Percentiles rank a stretch among this genome's conserved stretches.
Evolutionary conservation across 176 grass and related monocot genomes (phyloP).

Genomic region (Poa annua): DNA sequence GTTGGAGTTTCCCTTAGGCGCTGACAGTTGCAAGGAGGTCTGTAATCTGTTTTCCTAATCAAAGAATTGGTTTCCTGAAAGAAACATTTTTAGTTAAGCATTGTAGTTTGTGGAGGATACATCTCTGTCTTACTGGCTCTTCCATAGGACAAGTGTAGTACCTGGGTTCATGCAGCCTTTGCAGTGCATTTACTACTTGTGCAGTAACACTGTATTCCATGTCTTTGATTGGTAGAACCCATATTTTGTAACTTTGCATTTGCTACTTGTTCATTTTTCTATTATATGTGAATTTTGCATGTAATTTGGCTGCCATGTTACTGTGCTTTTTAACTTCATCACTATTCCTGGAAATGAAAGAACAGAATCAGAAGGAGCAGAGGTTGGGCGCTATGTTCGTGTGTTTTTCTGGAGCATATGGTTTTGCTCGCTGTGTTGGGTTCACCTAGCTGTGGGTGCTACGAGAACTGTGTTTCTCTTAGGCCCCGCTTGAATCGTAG

Average conservation of each 20-base stretch:
- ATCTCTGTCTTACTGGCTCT: not conserved
- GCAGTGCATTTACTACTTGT: not conserved
- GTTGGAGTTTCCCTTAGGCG: too few relatives aligned
- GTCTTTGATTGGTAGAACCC: not conserved
- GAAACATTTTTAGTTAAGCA: not conserved
- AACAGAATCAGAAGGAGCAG: slow-evolving; percentile 33
- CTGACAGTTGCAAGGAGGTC: too few relatives aligned
- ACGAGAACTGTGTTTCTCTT: too few relatives aligned
- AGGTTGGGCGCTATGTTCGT: too few relatives aligned
- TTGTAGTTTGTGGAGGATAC: not conserved
- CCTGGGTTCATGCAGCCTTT: not conserved
- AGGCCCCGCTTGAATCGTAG: too few relatives aligned
- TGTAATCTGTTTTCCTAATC: too few relatives aligned
- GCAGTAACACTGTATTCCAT: not conserved
- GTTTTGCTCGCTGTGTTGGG: too few relatives aligned
- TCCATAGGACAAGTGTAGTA: too few relatives aligned
- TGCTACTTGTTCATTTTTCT: not conserved
- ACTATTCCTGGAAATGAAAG: slow-evolving; percentile 47
- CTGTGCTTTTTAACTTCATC: not conserved
- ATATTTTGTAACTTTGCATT: not conserved
- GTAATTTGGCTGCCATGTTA: not conserved
- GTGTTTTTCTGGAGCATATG: too few relatives aligned
- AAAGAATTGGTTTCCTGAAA: too few relatives aligned
- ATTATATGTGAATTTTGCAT: not conserved
- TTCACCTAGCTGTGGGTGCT: too few relatives aligned